Evolutionary conservation across 331 rosid genomes (phyloP), one percentile per base, ranked within the genome.

Genomic region (Pyracantha coccinea): DNA sequence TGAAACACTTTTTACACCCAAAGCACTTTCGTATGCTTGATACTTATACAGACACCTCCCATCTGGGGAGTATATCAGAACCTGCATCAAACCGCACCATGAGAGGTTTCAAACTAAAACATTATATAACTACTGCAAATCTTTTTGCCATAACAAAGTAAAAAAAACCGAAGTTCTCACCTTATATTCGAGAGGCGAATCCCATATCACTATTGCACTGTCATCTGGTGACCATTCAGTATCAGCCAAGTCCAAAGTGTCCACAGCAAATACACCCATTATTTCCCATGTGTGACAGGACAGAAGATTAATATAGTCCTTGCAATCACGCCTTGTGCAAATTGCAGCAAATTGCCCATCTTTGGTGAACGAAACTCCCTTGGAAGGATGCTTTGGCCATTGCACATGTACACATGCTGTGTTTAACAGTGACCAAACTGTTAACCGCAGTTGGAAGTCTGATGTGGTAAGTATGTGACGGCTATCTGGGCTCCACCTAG

Each of bases 401-500:
- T 88, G 97, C 84, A 94, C 85, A 75, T 94, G 99, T 52, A 94
- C 92, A 70, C 99, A 90, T 31, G 99, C 99, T 32, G 99, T 94
- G 84, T 92, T 94, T 77, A 94, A 68, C 71, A 94, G 77, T 23
- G 99, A 94, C 99, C 99, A 94, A 76, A 94, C 99, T 17, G 90
- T 94, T 67, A 94, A 85, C 35, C 97, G 89, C 87, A 94, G 65
- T 88, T 94, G 99, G 73, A 94, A 94, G 73, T 92, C 99, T 14
- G 99, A 84, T 61, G 93, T 91, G 53, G 99, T 94, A 75, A 91
- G 92, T 86, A 94, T 94, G 81, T 94, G 99, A 66, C 99, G 99
- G 68, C 99, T 92, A 75, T 94, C 99, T 1, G 99, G 99, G 78
- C 99, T 94, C 99, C 99, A 94, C 86, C 96, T 85, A 27, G 99